phyloP scores from a whole-genome alignment of 2,329 filamentous ascomycete species.

The Neocucurbitaria cava region DNA sequence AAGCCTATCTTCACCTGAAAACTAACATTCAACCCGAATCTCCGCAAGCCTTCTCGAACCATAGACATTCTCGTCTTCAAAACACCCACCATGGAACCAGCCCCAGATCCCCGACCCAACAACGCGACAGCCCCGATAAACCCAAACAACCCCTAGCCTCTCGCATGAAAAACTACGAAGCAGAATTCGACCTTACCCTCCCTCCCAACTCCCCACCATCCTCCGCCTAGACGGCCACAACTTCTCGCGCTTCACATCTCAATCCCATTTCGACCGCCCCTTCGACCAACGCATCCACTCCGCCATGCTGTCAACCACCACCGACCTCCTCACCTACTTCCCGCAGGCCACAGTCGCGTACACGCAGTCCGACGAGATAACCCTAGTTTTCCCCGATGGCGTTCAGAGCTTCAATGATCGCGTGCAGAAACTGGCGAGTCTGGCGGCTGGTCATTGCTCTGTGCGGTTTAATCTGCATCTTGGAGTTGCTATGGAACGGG shows the following conservation, averaged over 20 bases:
- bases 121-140: slow-evolving; percentile 1
- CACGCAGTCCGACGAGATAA: slow-evolving; percentile 45
- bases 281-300: slow-evolving; percentile 43
- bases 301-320: slow-evolving; percentile 36
- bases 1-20: background rate
- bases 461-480: slow-evolving; percentile 38
- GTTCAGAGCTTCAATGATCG: slow-evolving; percentile 37
- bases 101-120: background rate
- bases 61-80: no score
- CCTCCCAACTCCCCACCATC: slow-evolving; percentile 27
- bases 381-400: slow-evolving; percentile 37
- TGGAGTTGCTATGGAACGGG: slow-evolving; percentile 8
- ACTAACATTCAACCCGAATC: background rate
- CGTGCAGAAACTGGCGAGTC: slow-evolving; percentile 38
- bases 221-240: slow-evolving; percentile 41
- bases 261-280: slow-evolving; percentile 31
- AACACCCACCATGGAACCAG: background rate
- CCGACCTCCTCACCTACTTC: slow-evolving; percentile 37
- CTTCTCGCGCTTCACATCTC: slow-evolving; percentile 40
- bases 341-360: slow-evolving; percentile 38
- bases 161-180: slow-evolving; percentile 45
- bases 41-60: no score
- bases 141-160: slow-evolving; percentile 27
- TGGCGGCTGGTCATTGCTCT: slow-evolving; percentile 37
- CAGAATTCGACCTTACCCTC: slow-evolving; percentile 30